Base-by-base conservation (phyloP, 2,329 filamentous ascomycete genomes). In the Tricladium varicosporioides region DNA sequence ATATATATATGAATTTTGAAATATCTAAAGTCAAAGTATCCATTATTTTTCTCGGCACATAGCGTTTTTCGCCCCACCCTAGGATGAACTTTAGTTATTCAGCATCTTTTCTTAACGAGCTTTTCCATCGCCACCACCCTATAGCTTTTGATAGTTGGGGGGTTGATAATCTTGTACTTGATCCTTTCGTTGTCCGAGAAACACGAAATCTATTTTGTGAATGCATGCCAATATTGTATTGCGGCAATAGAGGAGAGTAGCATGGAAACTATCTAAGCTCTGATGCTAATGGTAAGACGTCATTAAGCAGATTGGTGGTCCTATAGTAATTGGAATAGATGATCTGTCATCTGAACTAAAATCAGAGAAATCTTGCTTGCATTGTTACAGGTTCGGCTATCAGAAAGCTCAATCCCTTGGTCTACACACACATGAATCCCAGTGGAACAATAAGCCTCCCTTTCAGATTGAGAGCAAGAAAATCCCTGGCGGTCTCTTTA, bases 291-390 rank as follows among this genome's bases (percentile, higher is more conserved):
- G 33, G 49, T 51, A 51, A 19, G 36, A 51, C 4, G 32, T 13
- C 32, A 36, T 36, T 13, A 36, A 36, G 13, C 8, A 36, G 32
- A 36, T 51, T 51, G 18, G 18, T 27, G 36, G 31, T 51, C 11
- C 33, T 43, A n/a, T 22, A 36, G 32, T 58, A 22, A 51, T 44
- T 32, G 15, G 19, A 16, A 13, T 33, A 54, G 52, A 44, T 42
- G 16, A 22, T 54, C 22, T 54, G 40, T 22, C 31, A 44, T 14
- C 52, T 33, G 47, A 54, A 54, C 19, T 32, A 36, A 42, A 48
- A 54, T 32, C 52, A 54, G 45, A 48, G 44, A 40, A 54, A 54
- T 43, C 45, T 54, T 48, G 52, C 52, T 15, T 54, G 44, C 44
- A 54, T 54, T 54, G 19, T 42, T 18, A 16, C 47, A 19, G 45